Conservation (phyloP, 2,329 filamentous ascomycete species). For the Diaporthe humulicola region DNA sequence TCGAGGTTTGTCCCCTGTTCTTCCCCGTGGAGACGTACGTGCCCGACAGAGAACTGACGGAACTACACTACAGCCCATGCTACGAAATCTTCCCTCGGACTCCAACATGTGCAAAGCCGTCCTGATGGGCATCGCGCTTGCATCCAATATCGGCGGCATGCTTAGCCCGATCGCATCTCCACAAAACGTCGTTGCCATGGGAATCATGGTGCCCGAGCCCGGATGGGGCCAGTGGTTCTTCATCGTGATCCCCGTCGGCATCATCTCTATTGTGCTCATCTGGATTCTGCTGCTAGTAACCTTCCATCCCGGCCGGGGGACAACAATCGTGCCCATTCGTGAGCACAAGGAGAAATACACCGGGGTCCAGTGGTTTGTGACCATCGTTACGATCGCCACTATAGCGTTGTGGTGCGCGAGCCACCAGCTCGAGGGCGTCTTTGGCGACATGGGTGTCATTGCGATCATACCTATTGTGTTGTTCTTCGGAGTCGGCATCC, state of each 20-base stretch:
- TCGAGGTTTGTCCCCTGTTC: constrained; percentile 73
- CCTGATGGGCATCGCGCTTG: constrained; percentile 93
- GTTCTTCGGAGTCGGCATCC: constrained; percentile 95
- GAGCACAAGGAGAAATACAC: constrained; percentile 90
- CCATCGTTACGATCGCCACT: constrained; percentile 82
- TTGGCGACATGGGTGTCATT: constrained; percentile 98
- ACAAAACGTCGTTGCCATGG: constrained; percentile 95
- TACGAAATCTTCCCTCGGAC: constrained; percentile 90
- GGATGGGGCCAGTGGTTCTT: constrained; percentile 99
- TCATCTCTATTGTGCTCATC: constrained; percentile 88
- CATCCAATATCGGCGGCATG: constrained; percentile 96
- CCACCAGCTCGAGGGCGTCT: constrained; percentile 87
- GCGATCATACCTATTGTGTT: constrained; percentile 95
- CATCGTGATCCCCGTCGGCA: constrained; percentile 90
- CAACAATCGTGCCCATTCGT: constrained; percentile 91
- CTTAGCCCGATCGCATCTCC: constrained; percentile 97
- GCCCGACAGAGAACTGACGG: constrained; percentile 1
- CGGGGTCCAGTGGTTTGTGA: constrained; percentile 93
- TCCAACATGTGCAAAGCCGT: constrained; percentile 95
- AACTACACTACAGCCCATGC: constrained; percentile 75
- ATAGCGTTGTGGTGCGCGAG: constrained; percentile 94
- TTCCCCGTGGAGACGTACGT: constrained; percentile 21
- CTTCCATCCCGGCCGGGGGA: constrained; percentile 87
- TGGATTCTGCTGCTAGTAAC: constrained; percentile 88
- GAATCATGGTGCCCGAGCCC: constrained; percentile 93